Conservation (phyloP, 179 eudicot species). For the Gypsophila paniculata region DNA sequence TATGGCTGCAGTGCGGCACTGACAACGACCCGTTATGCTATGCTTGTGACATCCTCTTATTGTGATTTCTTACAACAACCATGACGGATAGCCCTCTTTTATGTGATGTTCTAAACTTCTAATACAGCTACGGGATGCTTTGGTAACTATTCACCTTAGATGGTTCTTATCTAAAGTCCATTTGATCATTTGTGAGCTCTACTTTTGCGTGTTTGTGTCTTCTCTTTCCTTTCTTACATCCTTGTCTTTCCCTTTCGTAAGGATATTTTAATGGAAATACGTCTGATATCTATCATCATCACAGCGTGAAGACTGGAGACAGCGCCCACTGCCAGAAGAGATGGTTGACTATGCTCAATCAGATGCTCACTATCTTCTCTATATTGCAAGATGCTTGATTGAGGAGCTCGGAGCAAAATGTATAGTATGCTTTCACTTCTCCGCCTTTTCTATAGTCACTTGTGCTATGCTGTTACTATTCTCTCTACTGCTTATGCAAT, state of each 20-base stretch:
- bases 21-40: neutral
- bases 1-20: neutral
- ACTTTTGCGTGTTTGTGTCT: neutral
- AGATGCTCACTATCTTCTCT: slow-evolving; percentile 86
- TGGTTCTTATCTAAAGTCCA: neutral
- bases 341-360: slow-evolving; percentile 82
- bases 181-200: neutral
- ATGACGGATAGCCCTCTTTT: neutral
- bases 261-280: neutral
- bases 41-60: no score
- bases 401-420: slow-evolving; percentile 56
- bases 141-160: neutral
- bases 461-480: neutral
- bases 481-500: neutral
- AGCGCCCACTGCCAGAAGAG: slow-evolving; percentile 79
- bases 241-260: neutral
- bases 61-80: neutral
- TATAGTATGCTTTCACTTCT: slow-evolving; percentile 33
- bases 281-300: slow-evolving; percentile 23
- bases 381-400: slow-evolving; percentile 72
- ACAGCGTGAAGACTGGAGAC: slow-evolving; percentile 98
- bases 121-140: neutral
- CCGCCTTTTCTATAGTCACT: neutral
- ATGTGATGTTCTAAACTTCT: neutral
- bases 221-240: neutral